Evolutionary conservation across 2,329 filamentous ascomycete species (phyloP), one percentile per base, ranked within the genome.

Genomic region (Neurospora sp.): DNA sequence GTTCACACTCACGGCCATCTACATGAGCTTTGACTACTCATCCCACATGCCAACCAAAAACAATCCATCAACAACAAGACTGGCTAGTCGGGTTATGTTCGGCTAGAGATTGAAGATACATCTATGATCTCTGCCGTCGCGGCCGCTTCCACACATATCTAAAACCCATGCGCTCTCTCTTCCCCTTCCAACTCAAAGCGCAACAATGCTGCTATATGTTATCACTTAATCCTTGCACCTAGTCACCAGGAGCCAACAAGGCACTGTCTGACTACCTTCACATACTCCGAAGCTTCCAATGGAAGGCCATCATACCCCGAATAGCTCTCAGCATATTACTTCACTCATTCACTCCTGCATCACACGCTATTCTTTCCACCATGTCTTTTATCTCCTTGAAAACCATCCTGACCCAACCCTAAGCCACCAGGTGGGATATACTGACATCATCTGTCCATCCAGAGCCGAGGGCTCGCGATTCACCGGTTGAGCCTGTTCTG

Each of bases 381-480:
- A 69, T 39, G 40, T 67, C 13, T 23, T 17, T 38, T n/a, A 4
- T 36, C 38, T 33, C 38, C n/a, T 62, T n/a, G n/a, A 42, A 13
- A 19, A 3, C 66, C 69, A 67, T 42, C 52, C 13, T 40, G 23
- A n/a, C 23, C 11, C 52, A 52, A 67, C 39, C 58, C n/a, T 68
- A 33, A 19, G 13, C 66, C 33, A 66, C 38, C 6, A 62, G 8
- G 40, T 66, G 38, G 66, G 23, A 19, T 67, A 67, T 72, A 74
- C 73, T 74, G 38, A 75, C 71, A 4, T 17, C n/a, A n/a, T 58
- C 23, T 68, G 17, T 46, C 33, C 23, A 43, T 62, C 28, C 40
- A 74, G 73, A 74, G 68, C 70, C 68, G 15, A 69, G 68, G 67
- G 71, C 72, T 73, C 70, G 68, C 40, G 71, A 70, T 28, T 68